phyloP scores from a whole-genome alignment of 2,329 filamentous ascomycete species.

The Penicillium sp. region DNA sequence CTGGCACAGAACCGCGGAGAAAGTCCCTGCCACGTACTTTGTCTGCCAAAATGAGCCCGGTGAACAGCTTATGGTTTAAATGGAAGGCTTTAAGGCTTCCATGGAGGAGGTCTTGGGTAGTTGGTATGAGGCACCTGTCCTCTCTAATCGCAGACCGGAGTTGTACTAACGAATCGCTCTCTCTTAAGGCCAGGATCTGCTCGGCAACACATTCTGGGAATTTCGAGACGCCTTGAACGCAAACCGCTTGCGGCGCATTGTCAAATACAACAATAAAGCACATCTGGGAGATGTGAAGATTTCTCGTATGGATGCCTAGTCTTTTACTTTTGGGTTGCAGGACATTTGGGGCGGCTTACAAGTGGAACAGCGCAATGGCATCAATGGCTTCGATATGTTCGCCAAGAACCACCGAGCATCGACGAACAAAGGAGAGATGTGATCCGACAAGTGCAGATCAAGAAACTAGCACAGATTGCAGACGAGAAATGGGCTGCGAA shows the following conservation, averaged over 20 bases:
- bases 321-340: too few species aligned
- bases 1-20: neutral
- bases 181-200: constrained; percentile 54
- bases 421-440: constrained; percentile 58
- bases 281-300: constrained; percentile 60
- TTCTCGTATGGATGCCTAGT: constrained; percentile 47
- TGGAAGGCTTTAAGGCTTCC: constrained; percentile 62
- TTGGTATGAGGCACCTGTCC: constrained; percentile 38
- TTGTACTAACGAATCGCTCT: constrained; percentile 4
- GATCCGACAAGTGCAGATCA: constrained; percentile 54
- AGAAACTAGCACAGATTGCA: constrained; percentile 55
- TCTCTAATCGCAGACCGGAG: neutral
- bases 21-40: neutral
- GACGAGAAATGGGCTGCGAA: constrained; percentile 60
- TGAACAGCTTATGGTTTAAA: constrained; percentile 54
- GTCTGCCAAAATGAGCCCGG: constrained; percentile 29
- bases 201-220: constrained; percentile 65
- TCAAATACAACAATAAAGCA: constrained; percentile 50
- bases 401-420: constrained; percentile 52
- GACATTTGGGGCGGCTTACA: neutral
- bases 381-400: constrained; percentile 64
- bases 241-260: constrained; percentile 55
- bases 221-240: constrained; percentile 57
- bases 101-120: constrained; percentile 58
- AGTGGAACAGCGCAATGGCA: constrained; percentile 57